Base-by-base conservation (phyloP, 2,329 filamentous ascomycete genomes). In the Aspergillus thermomutatus region DNA sequence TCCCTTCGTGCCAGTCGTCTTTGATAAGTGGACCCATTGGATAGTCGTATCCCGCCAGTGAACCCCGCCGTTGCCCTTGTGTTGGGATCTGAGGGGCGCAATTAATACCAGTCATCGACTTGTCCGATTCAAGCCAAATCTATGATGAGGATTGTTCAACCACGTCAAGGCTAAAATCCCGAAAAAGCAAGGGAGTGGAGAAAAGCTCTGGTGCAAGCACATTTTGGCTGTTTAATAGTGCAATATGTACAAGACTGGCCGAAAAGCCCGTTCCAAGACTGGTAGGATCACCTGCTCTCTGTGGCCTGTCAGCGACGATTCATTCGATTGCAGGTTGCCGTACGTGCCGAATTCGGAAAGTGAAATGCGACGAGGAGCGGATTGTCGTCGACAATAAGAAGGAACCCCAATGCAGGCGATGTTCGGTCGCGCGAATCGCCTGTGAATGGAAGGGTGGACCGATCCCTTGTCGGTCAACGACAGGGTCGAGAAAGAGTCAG, bases 321-420 rank as follows among this genome's bases (percentile, higher is more conserved):
- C 31, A 37, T 37, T 31, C 48, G 26, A 40, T 46, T 37, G 4
- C 37, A 66, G 67, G 67, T 7, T 71, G 66, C 53, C 62, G 64
- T 50, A 69, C 69, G 27, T 72, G 69, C 60, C 57, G 66, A 27
- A 66, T 65, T 19, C 63, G 66, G 50, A 70, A 70, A 58, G 60
- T 68, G 25, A 71, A 70, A 62, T 71, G 67, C 50, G 69, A 68
- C 45, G 67, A 70, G 50, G 65, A 66, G 27, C 67, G 67, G 49
- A 46, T 65, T 8, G 11, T 23, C 10, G 58, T 60, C 8, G 46
- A 48, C 4, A 61, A 56, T 21, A 54, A 63, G 26, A 50, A 57
- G 23, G 66, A 68, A 54, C 64, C 64, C 26, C 65, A 69, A 27
- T 69, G 65, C 49, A 59, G 57, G 48, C 61, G 64, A 43, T 69